Evolutionary conservation across 768 basidiomycete species (phyloP), one percentile per base, ranked within the genome.

Genomic region (Boletus rubropictus): DNA sequence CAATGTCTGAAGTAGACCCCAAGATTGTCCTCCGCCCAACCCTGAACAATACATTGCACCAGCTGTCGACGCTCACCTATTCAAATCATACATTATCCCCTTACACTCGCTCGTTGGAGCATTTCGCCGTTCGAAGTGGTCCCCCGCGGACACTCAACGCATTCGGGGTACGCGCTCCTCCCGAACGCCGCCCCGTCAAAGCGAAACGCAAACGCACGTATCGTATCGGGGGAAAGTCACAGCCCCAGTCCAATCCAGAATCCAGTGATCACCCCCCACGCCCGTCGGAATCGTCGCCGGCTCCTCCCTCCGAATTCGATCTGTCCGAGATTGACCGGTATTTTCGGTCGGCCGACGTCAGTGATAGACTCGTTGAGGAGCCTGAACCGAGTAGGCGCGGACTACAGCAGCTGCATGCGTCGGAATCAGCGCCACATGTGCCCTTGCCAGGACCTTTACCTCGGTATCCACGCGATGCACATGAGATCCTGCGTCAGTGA

Each of bases 11-110:
- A 24, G 62, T 68, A 33, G 71, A 74, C 35, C 76, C 79, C 18
- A 78, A 78, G 51, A 83, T 85, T 54, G 64, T 81, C 15, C 75
- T 89, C 41, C 78, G 80, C 12, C 84, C 86, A 1, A 69, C 76
- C 0, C 63, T 77, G n/a, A 86, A 82, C 67, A 82, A 84, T 53
- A 82, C 84, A 5, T 75, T 95, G 18, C 89, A 86, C 46, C 89
- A 95, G 52, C 72, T 98, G 9, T 85, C 89, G 15, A 89, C 87
- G 4, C 79, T 99, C 38, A 84, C 81, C 17, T 77, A 84, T 55
- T 92, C 91, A 1, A 91, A 96, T 59, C 95, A 96, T 60, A 99
- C 95, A 0, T 72, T 99, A 3, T 91, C 88, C 1, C 95, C 94
- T 0, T 97, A 95, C 65, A 96, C 94, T 6, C 81, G 91, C 44